Evolutionary conservation across 495 filamentous ascomycete species (phyloP), one percentile per base, ranked within the genome.

Genomic region (Trichocladium antarcticum): DNA sequence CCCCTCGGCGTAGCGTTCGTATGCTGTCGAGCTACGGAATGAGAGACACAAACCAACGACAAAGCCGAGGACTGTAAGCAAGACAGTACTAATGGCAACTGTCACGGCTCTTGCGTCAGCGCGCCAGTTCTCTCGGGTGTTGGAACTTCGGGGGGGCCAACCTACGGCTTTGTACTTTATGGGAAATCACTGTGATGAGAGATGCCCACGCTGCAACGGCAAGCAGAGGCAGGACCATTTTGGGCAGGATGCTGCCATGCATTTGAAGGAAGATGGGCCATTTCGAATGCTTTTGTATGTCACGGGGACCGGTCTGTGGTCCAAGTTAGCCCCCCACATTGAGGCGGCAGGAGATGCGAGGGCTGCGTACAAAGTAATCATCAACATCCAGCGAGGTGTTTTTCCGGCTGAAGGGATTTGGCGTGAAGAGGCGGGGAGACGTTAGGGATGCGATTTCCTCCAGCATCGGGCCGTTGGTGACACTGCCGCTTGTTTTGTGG

Each of bases 1-100:
- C 16, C 83, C 84, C 47, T 94, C 83, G 34, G 74, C 74, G 62
- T 83, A 85, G 58, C 85, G 81, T 63, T 93, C 87, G 58, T 95
- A 95, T 6, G 87, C 87, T 14, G 85, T 88, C 1, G 84, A 84
- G 54, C 79, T 85, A 42, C 87, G 81, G 69, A 95, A 92, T 19
- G 83, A 87, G 53, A 95, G 69, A 1, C 84, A 76, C 59, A 93
- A 65, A 72, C 82, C 84, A 56, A 95, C 85, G 51, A 93, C 85
- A 72, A 95, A 92, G 81, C 87, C 87, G 22, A 86, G 78, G 10
- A 93, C 82, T 12, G 86, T 93, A 29, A 95, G 75, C 8, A 95
- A 72, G 45, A 89, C 74, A 19, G 73, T 78, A 52, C 76, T 74
- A 21, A 92, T 80, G 17, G 74, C 74, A 2, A 85, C 65, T 70